Evolutionary conservation across 2,329 filamentous ascomycete species (phyloP).

Genomic region (Fulvia fulva): DNA sequence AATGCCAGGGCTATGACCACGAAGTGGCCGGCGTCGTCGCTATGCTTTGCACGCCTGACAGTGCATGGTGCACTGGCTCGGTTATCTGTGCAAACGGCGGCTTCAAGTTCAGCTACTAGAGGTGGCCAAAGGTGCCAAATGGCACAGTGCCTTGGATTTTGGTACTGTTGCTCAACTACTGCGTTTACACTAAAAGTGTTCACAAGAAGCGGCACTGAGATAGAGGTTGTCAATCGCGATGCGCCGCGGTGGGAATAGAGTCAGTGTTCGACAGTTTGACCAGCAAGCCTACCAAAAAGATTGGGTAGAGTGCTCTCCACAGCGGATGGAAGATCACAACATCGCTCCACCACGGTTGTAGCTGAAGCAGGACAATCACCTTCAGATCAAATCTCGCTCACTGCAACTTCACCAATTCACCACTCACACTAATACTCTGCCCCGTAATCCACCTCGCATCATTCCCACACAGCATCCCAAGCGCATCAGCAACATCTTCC

Average conservation of each 20-base stretch:
- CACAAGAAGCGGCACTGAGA: too few species aligned
- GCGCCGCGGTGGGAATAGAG: too few species aligned
- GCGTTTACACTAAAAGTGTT: too few species aligned
- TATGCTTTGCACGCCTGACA: conserved; percentile 69
- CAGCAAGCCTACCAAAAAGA: too few species aligned
- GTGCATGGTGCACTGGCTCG: conserved; percentile 72
- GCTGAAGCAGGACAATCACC: too few species aligned
- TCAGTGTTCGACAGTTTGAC: too few species aligned
- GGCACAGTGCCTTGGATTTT: too few species aligned
- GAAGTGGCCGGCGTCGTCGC: conserved; percentile 74
- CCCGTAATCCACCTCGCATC: conserved; percentile 31
- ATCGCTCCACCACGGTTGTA: too few species aligned
- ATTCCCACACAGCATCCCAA: conserved; percentile 39
- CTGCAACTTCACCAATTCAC: conserved; percentile 6
- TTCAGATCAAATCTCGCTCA: neutral
- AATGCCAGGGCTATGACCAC: conserved; percentile 53
- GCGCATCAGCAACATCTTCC: conserved; percentile 65
- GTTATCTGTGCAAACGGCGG: conserved; percentile 79
- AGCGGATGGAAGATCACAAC: too few species aligned
- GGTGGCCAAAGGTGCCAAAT: neutral
- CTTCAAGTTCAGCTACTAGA: conserved; percentile 53
- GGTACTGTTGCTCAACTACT: too few species aligned
- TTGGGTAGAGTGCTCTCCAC: too few species aligned
- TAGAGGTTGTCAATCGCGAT: too few species aligned
- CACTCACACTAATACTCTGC: conserved; percentile 31